These are phyloP conservation scores for Ceratocystiopsis brevicomis DNA, from an alignment of 2,329 filamentous ascomycete genomes.

Conservation along the genomic window DNA sequence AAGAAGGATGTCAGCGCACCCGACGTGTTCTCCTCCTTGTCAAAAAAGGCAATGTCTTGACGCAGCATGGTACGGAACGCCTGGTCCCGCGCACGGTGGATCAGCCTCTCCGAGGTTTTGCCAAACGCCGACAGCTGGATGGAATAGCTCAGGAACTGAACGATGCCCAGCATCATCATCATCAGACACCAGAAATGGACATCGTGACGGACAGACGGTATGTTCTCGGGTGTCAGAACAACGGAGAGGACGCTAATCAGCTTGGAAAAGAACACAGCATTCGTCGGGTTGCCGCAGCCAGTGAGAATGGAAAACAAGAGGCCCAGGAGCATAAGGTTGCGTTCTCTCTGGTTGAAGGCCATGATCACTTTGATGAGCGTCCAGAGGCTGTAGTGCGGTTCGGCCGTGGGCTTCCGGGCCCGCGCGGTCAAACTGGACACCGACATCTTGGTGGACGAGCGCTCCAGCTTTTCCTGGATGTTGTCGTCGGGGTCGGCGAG, in stretches of 20 bases:
- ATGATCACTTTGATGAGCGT: conserved; percentile 62
- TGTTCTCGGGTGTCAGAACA: conserved; percentile 23
- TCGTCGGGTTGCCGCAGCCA: conserved; percentile 48
- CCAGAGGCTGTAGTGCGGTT: conserved; percentile 45
- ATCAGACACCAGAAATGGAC: conserved; percentile 77
- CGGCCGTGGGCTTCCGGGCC: conserved; percentile 27
- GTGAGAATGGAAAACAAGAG: conserved; percentile 57
- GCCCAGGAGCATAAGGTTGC: conserved; percentile 52
- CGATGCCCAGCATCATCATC: conserved; percentile 68
- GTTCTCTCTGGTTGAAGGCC: conserved; percentile 60
- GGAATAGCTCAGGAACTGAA: conserved; percentile 50
- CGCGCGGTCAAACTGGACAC: conserved; percentile 54
- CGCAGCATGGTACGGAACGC: conserved; percentile 78
- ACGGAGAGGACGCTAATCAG: conserved; percentile 43
- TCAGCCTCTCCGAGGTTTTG: conserved; percentile 66
- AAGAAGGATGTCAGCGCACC: conserved; percentile 79
- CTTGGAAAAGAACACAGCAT: conserved; percentile 73
- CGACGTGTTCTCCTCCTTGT: conserved; percentile 71
- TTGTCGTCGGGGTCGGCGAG: conserved; percentile 43
- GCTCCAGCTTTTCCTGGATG: conserved; percentile 36
- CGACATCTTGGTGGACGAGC: conserved; percentile 36
- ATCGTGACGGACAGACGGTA: conserved; percentile 41
- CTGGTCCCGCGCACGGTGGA: conserved; percentile 63
- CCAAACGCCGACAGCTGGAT: conserved; percentile 60
- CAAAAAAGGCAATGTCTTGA: conserved; percentile 86